phyloP scores from a whole-genome alignment of 139 green algal species.

The Micromonas pusilla region DNA sequence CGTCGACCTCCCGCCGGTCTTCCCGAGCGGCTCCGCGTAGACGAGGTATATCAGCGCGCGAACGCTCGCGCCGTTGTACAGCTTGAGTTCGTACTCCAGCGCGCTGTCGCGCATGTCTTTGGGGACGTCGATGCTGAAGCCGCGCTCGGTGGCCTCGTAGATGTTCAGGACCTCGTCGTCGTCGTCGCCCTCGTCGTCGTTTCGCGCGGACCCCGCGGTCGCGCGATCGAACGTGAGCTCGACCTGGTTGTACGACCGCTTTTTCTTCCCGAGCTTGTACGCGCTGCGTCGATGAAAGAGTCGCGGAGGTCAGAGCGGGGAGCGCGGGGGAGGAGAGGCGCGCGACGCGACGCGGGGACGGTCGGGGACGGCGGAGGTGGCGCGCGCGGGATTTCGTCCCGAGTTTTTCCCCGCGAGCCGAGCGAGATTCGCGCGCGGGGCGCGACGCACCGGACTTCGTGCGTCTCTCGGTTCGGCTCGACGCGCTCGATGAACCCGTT shows the following conservation, averaged over 20 bases:
- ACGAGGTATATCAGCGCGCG: conserved; percentile 39
- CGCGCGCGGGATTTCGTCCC: too few species aligned
- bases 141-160: conserved; percentile 4
- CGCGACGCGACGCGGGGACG: too few species aligned
- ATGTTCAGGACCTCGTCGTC: background rate
- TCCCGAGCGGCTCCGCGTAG: conserved; percentile 34
- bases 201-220: background rate
- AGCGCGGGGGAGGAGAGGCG: too few species aligned
- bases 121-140: background rate
- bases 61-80: conserved; percentile 40
- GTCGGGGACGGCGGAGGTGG: too few species aligned
- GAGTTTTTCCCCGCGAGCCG: too few species aligned
- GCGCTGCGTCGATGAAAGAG: background rate
- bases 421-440: background rate
- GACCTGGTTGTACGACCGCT: conserved; percentile 58
- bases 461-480: background rate
- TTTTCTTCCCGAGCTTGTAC: conserved; percentile 59
- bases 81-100: conserved; percentile 41
- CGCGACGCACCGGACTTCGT: background rate
- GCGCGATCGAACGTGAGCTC: conserved; percentile 32
- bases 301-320: too few species aligned
- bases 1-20: background rate
- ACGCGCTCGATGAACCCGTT: background rate
- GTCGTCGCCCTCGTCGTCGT: background rate
- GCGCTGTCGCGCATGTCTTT: conserved; percentile 31